phyloP scores from a whole-genome alignment of 306 rosid genomes.

The Astragalus glycyphyllos region DNA sequence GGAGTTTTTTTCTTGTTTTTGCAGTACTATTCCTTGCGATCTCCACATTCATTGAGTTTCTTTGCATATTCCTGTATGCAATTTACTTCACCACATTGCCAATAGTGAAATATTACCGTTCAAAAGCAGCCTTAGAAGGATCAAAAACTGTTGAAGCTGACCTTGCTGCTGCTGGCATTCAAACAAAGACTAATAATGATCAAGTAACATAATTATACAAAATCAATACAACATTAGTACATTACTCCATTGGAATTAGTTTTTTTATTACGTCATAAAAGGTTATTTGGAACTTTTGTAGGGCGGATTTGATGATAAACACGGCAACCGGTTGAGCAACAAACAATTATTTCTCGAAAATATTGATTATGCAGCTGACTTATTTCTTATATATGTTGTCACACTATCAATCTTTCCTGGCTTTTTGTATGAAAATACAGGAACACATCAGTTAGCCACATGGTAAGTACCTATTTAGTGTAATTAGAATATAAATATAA shows the following conservation, averaged over 20 bases:
- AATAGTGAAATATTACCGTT: constrained; percentile 76
- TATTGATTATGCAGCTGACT: constrained; percentile 60
- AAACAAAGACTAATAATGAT: constrained; percentile 39
- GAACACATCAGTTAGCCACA: constrained; percentile 67
- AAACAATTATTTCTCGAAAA: constrained; percentile 59
- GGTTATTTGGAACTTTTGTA: constrained; percentile 33
- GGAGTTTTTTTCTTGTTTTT: constrained; percentile 29
- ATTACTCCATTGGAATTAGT: not conserved
- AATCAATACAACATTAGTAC: not conserved
- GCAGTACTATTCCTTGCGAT: constrained; percentile 75
- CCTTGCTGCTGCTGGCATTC: constrained; percentile 81
- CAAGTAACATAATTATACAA: constrained; percentile 49
- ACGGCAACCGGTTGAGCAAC: constrained; percentile 52
- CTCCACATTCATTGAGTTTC: constrained; percentile 64
- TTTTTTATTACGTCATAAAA: not conserved
- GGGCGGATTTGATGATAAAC: constrained; percentile 48
- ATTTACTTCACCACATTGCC: constrained; percentile 71
- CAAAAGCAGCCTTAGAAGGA: constrained; percentile 86
- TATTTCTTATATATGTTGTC: constrained; percentile 65
- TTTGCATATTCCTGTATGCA: constrained; percentile 76
- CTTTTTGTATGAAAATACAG: constrained; percentile 83
- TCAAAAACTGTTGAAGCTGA: constrained; percentile 84
- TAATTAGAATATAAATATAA: not conserved
- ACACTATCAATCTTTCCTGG: constrained; percentile 87
- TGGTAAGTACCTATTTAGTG: constrained; percentile 51